A percentile compares a stretch with the other conserved stretches of the same genome.
phyloP scores from a whole-genome alignment of 495 filamentous ascomycete genomes.

The Xylaria palmicola region DNA sequence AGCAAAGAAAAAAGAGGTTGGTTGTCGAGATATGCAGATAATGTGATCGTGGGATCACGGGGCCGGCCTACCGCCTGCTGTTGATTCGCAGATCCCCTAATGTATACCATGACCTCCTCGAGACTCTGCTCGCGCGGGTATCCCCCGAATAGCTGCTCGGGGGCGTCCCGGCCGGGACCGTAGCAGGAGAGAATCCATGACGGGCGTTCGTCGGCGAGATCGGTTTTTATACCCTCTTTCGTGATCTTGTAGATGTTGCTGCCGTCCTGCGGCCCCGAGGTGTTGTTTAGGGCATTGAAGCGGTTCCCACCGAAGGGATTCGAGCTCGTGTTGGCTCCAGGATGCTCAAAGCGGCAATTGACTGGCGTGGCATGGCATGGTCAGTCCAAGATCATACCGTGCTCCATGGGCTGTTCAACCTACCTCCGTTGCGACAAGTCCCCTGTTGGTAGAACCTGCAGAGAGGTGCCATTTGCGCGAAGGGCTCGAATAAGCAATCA shows the following conservation, averaged over 20 bases:
- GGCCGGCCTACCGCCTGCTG: constrained; percentile 55
- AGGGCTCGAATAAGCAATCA: neutral
- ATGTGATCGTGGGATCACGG: neutral
- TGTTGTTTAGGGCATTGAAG: constrained; percentile 31
- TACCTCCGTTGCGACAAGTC: constrained; percentile 69
- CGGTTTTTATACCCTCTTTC: constrained; percentile 55
- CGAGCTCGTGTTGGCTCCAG: constrained; percentile 27
- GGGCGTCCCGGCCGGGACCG: constrained; percentile 67
- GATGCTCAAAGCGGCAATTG: constrained; percentile 48
- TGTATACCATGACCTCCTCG: constrained; percentile 74
- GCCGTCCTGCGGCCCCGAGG: constrained; percentile 15
- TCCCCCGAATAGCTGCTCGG: constrained; percentile 78
- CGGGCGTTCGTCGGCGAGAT: constrained; percentile 69
- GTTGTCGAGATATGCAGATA: neutral
- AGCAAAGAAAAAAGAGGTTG: neutral
- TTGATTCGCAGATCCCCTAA: constrained; percentile 61
- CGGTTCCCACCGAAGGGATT: constrained; percentile 33
- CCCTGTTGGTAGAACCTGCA: constrained; percentile 75
- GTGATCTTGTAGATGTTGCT: constrained; percentile 49
- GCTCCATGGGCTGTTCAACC: constrained; percentile 4
- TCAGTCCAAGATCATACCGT: neutral
- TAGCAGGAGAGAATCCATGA: constrained; percentile 84
- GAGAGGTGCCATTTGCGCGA: constrained; percentile 35
- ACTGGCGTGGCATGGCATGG: constrained; percentile 26
- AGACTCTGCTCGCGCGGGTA: constrained; percentile 75